A percentile compares a stretch with the other conserved stretches of the same genome.
phyloP scores from a whole-genome alignment of 768 basidiomycete genomes.

The Plicaturopsis crispa region DNA sequence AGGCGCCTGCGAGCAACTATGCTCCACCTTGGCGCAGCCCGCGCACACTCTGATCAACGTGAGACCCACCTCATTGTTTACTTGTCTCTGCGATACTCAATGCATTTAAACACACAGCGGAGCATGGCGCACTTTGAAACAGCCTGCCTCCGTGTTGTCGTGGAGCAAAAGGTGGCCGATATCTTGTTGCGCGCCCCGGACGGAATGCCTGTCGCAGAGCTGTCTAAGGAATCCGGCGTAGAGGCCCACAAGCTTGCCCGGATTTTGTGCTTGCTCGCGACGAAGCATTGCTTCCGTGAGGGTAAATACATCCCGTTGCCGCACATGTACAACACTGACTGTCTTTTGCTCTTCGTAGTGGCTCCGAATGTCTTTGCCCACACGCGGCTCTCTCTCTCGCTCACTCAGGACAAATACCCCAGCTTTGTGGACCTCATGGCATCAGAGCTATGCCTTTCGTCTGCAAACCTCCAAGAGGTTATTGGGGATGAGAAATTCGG shows the following conservation, averaged over 20 bases:
- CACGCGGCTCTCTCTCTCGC: constrained; percentile 24
- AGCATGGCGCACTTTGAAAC: constrained; percentile 12
- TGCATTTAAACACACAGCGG: background rate
- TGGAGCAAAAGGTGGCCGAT: constrained; percentile 24
- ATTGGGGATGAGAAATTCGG: background rate
- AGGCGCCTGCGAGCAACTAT: constrained; percentile 28
- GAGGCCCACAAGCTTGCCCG: constrained; percentile 21
- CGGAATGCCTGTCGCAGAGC: constrained; percentile 19
- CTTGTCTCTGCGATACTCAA: background rate
- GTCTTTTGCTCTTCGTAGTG: constrained; percentile 7
- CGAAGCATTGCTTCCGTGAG: constrained; percentile 22
- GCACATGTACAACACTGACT: background rate
- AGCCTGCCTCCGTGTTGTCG: constrained; percentile 24
- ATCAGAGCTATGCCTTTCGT: background rate
- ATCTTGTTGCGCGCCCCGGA: constrained; percentile 15
- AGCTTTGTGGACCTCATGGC: background rate
- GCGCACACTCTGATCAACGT: constrained; percentile 24
- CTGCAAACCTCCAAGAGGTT: background rate
- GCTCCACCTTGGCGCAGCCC: constrained; percentile 26
- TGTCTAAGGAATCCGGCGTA: constrained; percentile 15
- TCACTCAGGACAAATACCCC: constrained; percentile 1
- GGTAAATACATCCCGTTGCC: constrained; percentile 6
- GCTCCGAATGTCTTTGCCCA: constrained; percentile 20
- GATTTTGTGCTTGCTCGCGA: constrained; percentile 21
- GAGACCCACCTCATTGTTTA: constrained; percentile 1